Evolutionary conservation across 2,329 filamentous ascomycete genomes (phyloP), one percentile per base, ranked within the genome.

Genomic region (Cladosporium sp.): DNA sequence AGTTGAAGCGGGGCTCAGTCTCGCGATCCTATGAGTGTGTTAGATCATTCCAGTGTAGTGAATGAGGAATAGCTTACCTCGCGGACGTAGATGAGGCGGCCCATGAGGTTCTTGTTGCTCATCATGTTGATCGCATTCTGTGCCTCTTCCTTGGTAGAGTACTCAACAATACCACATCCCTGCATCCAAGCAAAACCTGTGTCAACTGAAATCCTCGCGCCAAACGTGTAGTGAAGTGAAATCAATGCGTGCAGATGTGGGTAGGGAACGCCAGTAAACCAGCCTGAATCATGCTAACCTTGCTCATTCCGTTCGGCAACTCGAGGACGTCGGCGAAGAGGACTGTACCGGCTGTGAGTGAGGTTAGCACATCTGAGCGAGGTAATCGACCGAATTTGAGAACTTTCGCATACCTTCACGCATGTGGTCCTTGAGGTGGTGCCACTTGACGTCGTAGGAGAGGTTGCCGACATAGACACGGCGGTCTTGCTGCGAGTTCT

Each of bases 271-370:
- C 79, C 79, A 78, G 74, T 79, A 80, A 80, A 86, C 89, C 90
- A 90, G 85, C 88, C 88, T 56, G 42, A 84, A 87, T 89, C 88
- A 81, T 86, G 91, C 90, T 91, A 92, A 97, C 93, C 93, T 99
- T 99, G 90, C 93, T 97, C 94, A 99, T 99, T 92, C 94, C 94
- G 85, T 99, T 99, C 74, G 94, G 94, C 88, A 99, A 91, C 78
- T 96, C 84, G 79, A 99, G 87, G 74, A 99, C 94, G 84, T 99
- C 94, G 82, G 94, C 94, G 81, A 96, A 99, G 81, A 97, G 86
- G 77, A 99, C 94, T 78, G 97, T 93, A 84, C 94, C 94, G 81
- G 94, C 94, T 97, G 78, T 68, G 73, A 53, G 25, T 42, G 34
- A 56, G 37, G 56, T 61, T 28, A 60, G 50, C 48, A 49, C 52